Conservation (phyloP, 1,139 yeast species). For the Geotrichum citri-aurantii region DNA sequence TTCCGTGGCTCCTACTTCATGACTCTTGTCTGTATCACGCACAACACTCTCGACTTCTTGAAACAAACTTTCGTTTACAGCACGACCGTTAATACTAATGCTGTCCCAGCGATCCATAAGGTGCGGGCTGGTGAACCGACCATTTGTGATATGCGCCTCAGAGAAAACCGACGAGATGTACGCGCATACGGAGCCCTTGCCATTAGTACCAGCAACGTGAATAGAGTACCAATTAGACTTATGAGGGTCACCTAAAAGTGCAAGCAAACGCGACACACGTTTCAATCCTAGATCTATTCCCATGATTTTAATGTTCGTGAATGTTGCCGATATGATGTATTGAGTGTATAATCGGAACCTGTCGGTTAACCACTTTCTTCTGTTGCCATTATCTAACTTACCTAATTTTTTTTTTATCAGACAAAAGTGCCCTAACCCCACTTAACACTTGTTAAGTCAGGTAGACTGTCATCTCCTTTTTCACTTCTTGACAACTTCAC, state of each 20-base stretch:
- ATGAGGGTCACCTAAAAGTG: slow-evolving; percentile 65
- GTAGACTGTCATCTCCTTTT: slow-evolving; percentile 6
- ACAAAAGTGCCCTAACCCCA: slow-evolving; percentile 13
- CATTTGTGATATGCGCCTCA: slow-evolving; percentile 48
- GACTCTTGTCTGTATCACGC: slow-evolving; percentile 22
- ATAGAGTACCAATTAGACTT: slow-evolving; percentile 48
- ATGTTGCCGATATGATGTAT: neutral
- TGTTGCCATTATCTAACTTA: neutral
- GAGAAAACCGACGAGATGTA: slow-evolving; percentile 61
- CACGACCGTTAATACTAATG: slow-evolving; percentile 55
- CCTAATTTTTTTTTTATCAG: neutral
- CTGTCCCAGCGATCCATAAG: slow-evolving; percentile 67
- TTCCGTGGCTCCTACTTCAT: slow-evolving; percentile 63
- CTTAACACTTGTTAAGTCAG: slow-evolving; percentile 15
- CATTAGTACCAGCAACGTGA: slow-evolving; percentile 92
- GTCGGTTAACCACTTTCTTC: neutral
- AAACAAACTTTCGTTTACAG: slow-evolving; percentile 49
- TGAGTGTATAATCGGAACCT: neutral
- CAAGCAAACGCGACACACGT: slow-evolving; percentile 53
- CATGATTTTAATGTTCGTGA: slow-evolving; percentile 2
- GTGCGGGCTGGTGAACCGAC: slow-evolving; percentile 87
- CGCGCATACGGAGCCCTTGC: slow-evolving; percentile 87
- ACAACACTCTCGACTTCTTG: slow-evolving; percentile 42
- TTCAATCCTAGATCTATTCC: slow-evolving; percentile 61
- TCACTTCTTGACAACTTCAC: neutral